Evolutionary conservation across 169 alveolate genomes (phyloP).

Genomic region (Babesia gibsoni): DNA sequence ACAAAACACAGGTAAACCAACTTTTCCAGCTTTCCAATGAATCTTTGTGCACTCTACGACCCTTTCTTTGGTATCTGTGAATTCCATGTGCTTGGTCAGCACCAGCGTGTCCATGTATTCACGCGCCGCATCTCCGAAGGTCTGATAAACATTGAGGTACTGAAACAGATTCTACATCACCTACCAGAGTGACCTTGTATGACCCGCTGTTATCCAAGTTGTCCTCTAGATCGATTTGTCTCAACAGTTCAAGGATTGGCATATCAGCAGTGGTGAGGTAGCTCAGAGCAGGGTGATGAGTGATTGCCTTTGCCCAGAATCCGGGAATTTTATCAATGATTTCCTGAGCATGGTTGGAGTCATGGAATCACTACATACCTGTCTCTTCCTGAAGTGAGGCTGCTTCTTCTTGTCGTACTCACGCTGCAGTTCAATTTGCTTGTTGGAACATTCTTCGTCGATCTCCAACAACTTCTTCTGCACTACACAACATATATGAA

Average conservation of each 20-base stretch:
- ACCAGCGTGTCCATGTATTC: constrained; percentile 84
- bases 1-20: constrained; percentile 33
- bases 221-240: constrained; percentile 80
- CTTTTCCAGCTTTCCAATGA: constrained; percentile 81
- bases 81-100: constrained; percentile 81
- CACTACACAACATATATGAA: constrained; percentile 33
- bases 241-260: constrained; percentile 76
- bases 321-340: constrained; percentile 85
- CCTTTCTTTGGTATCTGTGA: constrained; percentile 74
- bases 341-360: constrained; percentile 28
- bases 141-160: not conserved
- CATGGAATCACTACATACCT: constrained; percentile 1
- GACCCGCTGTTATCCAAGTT: constrained; percentile 86
- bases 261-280: constrained; percentile 82
- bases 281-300: constrained; percentile 84
- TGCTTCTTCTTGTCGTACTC: constrained; percentile 84
- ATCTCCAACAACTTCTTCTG: constrained; percentile 75
- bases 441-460: constrained; percentile 86
- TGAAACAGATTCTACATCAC: not conserved
- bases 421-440: constrained; percentile 84
- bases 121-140: constrained; percentile 79
- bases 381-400: constrained; percentile 81
- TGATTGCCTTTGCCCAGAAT: constrained; percentile 83
- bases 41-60: constrained; percentile 85
- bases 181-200: constrained; percentile 75